phyloP scores from a whole-genome alignment of 371 early-diverging fungal genomes.

The Mucor indicus region DNA sequence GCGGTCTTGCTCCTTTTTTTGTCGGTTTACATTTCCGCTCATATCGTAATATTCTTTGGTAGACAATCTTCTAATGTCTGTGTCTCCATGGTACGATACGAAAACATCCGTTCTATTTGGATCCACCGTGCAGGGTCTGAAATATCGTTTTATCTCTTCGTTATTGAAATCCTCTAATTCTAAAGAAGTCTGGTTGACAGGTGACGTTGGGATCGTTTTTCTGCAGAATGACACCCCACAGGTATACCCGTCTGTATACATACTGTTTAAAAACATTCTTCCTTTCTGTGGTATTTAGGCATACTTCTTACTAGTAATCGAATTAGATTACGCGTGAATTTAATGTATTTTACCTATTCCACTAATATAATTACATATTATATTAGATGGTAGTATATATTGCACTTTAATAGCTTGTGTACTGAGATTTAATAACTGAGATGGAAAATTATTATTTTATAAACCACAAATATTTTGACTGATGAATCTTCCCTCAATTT shows the following conservation, averaged over 20 bases:
- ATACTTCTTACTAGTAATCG: not conserved
- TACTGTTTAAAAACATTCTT: not conserved
- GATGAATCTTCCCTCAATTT: too few relatives aligned
- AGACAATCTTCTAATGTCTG: not conserved
- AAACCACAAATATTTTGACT: too few relatives aligned
- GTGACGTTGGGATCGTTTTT: not conserved
- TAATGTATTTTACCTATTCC: not conserved
- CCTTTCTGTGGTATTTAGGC: not conserved
- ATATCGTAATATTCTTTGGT: constrained; percentile 1
- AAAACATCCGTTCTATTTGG: not conserved
- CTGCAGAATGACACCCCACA: not conserved
- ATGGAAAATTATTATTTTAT: too few relatives aligned
- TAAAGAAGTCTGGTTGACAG: not conserved
- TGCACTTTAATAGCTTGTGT: too few relatives aligned
- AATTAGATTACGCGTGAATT: not conserved
- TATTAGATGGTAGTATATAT: too few relatives aligned
- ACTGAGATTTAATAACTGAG: too few relatives aligned
- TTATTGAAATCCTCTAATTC: not conserved
- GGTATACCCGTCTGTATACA: not conserved
- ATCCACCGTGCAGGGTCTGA: not conserved
- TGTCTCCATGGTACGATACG: constrained; percentile 1
- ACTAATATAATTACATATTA: too few relatives aligned
- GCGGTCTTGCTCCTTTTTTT: constrained; percentile 1
- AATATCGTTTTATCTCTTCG: not conserved
- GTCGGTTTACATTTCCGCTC: not conserved